Evolutionary conservation across 768 basidiomycete species (phyloP).

Genomic region (Naematelia encephala): DNA sequence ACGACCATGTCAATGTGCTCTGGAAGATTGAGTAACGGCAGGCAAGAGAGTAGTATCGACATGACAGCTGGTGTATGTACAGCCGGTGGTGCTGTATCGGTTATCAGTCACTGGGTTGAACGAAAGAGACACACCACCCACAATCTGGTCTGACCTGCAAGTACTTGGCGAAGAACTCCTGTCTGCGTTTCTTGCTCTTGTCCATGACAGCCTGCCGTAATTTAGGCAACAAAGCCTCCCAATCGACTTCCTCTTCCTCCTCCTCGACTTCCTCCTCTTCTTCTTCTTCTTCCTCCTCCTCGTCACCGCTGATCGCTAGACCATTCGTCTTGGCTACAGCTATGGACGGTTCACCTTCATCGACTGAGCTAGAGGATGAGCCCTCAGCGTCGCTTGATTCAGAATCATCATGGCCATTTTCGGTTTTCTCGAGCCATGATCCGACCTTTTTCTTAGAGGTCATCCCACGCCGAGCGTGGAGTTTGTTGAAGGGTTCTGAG

Average conservation of each 20-base stretch:
- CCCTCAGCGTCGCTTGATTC: constrained; percentile 26
- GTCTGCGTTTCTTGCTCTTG: constrained; percentile 33
- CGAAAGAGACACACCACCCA: constrained; percentile 14
- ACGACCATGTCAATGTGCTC: constrained; percentile 37
- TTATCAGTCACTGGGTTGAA: constrained; percentile 3
- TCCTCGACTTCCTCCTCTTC: constrained; percentile 10
- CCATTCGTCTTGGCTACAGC: constrained; percentile 3
- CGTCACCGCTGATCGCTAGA: constrained; percentile 8
- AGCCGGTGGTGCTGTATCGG: constrained; percentile 31
- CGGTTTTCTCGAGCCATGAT: constrained; percentile 37
- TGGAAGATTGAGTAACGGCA: constrained; percentile 25
- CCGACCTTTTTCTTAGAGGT: constrained; percentile 40
- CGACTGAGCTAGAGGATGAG: constrained; percentile 13
- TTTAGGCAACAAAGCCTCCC: constrained; percentile 28
- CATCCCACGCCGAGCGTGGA: constrained; percentile 34
- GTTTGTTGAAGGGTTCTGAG: constrained; percentile 30
- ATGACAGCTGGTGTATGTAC: constrained; percentile 28
- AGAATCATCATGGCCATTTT: constrained; percentile 22
- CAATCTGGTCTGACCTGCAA: constrained; percentile 30
- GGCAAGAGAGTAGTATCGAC: constrained; percentile 17
- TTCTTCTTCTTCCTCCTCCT: constrained; percentile 18
- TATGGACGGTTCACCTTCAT: neutral
- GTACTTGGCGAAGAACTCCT: constrained; percentile 28
- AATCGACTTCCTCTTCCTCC: constrained; percentile 27
- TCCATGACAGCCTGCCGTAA: constrained; percentile 25